phyloP scores from a whole-genome alignment of 208 protist species.

The Crithidia brevicula region DNA sequence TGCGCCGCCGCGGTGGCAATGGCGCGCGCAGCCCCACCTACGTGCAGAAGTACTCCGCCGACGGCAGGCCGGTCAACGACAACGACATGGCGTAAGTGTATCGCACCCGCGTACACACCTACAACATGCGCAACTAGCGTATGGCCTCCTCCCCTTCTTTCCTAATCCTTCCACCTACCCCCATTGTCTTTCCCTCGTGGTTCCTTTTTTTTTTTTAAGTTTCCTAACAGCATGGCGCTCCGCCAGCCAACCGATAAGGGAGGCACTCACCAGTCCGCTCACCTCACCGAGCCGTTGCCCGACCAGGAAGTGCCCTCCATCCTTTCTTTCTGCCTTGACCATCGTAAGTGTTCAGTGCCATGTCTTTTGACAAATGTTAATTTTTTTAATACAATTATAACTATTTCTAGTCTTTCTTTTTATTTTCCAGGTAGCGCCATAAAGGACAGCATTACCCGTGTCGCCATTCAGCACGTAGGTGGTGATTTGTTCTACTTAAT shows the following conservation, averaged over 20 bases:
- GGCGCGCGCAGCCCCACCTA: conserved; percentile 1
- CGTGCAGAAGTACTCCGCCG: neutral
- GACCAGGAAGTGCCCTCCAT: neutral
- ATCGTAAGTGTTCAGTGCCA: neutral
- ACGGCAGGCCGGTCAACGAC: neutral
- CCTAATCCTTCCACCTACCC: too few relatives aligned
- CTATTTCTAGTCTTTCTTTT: too few relatives aligned
- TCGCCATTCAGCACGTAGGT: too few relatives aligned
- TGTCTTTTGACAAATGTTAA: neutral
- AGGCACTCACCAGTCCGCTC: neutral
- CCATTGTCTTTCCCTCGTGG: neutral
- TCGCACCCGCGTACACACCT: neutral
- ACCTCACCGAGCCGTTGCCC: neutral
- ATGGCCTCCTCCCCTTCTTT: neutral
- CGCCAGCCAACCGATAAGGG: neutral
- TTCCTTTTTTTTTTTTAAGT: neutral
- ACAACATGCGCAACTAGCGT: too few relatives aligned
- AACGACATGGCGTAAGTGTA: neutral
- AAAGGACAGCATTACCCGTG: too few relatives aligned
- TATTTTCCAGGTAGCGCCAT: too few relatives aligned
- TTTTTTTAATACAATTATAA: too few relatives aligned
- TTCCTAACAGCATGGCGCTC: too few relatives aligned
- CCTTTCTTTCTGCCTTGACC: neutral
- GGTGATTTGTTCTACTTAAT: neutral
- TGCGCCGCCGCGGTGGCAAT: conserved; percentile 1